Percentiles rank a stretch among this genome's conserved stretches.
phyloP scores from a whole-genome alignment of 768 basidiomycete species.

The Asterophora parasitica region DNA sequence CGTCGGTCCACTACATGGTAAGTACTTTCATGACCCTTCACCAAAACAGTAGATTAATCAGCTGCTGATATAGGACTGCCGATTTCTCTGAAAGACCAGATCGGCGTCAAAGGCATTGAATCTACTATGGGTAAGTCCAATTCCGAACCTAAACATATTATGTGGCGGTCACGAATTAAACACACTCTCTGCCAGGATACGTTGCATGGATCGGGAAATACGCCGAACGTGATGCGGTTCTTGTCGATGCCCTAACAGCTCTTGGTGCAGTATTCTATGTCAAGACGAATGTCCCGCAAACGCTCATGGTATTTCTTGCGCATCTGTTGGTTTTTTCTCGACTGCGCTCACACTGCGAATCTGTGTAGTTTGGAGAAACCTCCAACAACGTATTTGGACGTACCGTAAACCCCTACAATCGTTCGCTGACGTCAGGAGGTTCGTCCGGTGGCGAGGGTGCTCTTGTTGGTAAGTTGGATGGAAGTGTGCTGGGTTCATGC shows the following conservation, averaged over 20 bases:
- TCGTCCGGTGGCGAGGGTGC: constrained; percentile 88
- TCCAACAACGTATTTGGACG: constrained; percentile 77
- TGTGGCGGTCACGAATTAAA: background rate
- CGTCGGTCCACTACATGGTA: constrained; percentile 70
- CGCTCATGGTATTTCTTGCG: constrained; percentile 52
- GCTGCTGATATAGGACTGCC: constrained; percentile 39
- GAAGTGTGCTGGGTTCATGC: background rate
- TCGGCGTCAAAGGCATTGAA: constrained; percentile 64
- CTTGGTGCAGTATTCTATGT: constrained; percentile 70
- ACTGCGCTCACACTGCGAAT: background rate
- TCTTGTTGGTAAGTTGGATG: constrained; percentile 44
- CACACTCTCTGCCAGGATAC: constrained; percentile 43
- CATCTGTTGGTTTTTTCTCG: background rate
- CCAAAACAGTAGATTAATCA: background rate
- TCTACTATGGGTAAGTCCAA: constrained; percentile 52
- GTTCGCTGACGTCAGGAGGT: constrained; percentile 67
- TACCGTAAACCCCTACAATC: constrained; percentile 73
- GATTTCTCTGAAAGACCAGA: constrained; percentile 71
- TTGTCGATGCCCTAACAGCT: constrained; percentile 62
- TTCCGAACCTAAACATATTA: background rate
- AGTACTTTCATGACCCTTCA: constrained; percentile 4
- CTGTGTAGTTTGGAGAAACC: constrained; percentile 65
- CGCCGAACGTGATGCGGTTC: constrained; percentile 52
- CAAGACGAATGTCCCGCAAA: constrained; percentile 74
- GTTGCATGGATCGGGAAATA: constrained; percentile 65